These are phyloP conservation scores for Psilocybe sp. DNA, from an alignment of 768 basidiomycete genomes.

Conservation along the genomic window DNA sequence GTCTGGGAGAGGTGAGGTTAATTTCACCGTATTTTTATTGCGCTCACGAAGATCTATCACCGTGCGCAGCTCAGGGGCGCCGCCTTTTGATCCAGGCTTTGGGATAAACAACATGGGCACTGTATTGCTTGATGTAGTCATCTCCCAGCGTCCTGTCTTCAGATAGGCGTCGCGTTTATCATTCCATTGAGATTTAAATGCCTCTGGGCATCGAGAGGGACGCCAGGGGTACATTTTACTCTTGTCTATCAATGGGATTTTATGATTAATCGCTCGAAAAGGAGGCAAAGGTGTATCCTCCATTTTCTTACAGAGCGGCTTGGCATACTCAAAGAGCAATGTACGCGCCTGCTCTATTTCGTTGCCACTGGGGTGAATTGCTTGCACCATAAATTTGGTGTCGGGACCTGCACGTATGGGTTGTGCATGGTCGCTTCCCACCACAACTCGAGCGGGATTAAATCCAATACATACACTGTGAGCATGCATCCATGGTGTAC, in stretches of 20 bases:
- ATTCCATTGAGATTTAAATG: constrained; percentile 25
- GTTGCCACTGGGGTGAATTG: too few species aligned
- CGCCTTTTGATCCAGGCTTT: constrained; percentile 19
- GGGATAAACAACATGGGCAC: constrained; percentile 34
- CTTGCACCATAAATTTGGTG: neutral
- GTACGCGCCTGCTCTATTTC: constrained; percentile 14
- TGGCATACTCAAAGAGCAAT: constrained; percentile 19
- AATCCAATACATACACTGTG: constrained; percentile 24
- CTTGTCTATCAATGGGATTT: constrained; percentile 37
- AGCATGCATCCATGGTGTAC: constrained; percentile 31
- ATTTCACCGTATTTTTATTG: constrained; percentile 36
- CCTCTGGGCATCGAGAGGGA: constrained; percentile 34
- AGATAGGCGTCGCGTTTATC: constrained; percentile 29
- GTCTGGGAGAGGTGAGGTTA: constrained; percentile 37
- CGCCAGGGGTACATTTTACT: constrained; percentile 33
- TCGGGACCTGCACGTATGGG: constrained; percentile 13
- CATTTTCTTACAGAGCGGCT: constrained; percentile 14
- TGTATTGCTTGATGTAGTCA: constrained; percentile 27
- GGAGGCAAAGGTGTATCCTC: constrained; percentile 33
- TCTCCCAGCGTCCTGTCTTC: constrained; percentile 25
- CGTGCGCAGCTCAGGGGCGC: constrained; percentile 20
- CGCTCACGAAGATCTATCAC: constrained; percentile 32
- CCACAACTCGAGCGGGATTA: constrained; percentile 21
- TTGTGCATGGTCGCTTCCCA: constrained; percentile 18
- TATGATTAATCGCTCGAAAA: constrained; percentile 36